These are phyloP conservation scores for Fusarium heterosporum DNA, from an alignment of 2,329 filamentous ascomycete species.

Conservation along the genomic window DNA sequence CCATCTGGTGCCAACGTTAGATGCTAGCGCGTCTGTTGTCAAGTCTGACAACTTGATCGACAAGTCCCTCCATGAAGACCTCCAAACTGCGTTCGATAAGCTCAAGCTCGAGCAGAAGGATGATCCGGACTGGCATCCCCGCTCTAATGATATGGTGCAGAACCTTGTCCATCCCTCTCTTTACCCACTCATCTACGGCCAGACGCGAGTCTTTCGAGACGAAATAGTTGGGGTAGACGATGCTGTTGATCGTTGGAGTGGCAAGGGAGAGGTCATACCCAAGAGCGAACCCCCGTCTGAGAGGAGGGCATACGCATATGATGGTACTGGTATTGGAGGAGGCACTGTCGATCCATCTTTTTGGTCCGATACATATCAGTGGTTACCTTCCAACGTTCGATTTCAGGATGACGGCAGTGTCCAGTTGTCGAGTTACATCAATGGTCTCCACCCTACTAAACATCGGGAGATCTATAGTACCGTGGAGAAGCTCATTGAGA, in stretches of 20 bases:
- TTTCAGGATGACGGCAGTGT: constrained; percentile 54
- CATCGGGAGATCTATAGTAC: constrained; percentile 49
- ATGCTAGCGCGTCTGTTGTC: constrained; percentile 32
- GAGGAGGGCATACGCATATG: too few species aligned
- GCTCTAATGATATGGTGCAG: neutral
- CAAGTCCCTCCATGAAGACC: constrained; percentile 1
- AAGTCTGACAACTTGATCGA: constrained; percentile 43
- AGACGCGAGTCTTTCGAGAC: constrained; percentile 51
- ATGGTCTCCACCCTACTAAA: constrained; percentile 57
- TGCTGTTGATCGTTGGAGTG: constrained; percentile 38
- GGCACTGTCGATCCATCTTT: too few species aligned
- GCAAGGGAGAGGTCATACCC: constrained; percentile 39
- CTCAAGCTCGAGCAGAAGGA: constrained; percentile 34
- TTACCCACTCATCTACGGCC: constrained; percentile 39
- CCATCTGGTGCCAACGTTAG: constrained; percentile 50
- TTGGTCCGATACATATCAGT: constrained; percentile 49
- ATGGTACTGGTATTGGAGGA: too few species aligned
- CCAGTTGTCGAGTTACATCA: constrained; percentile 59
- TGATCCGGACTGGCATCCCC: constrained; percentile 36
- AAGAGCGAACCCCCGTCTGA: constrained; percentile 53
- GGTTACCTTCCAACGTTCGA: constrained; percentile 49
- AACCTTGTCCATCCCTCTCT: constrained; percentile 38
- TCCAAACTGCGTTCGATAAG: constrained; percentile 31
- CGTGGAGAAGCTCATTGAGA: constrained; percentile 53
- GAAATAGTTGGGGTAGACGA: constrained; percentile 46